These are phyloP conservation scores for Cercophora sp. DNA, from an alignment of 495 filamentous ascomycete genomes.

Conservation along the genomic window DNA sequence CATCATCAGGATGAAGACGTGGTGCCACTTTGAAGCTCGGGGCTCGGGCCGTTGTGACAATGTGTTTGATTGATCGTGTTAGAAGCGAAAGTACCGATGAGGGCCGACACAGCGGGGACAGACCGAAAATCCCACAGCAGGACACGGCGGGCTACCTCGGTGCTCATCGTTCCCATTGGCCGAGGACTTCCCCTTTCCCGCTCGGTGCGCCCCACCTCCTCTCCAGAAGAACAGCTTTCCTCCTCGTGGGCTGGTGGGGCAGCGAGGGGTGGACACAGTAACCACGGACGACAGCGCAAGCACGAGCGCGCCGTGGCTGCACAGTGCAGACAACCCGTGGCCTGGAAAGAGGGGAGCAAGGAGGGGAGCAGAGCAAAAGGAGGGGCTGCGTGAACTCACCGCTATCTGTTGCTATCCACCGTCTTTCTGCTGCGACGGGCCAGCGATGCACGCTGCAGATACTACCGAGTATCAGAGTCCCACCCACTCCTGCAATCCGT, in stretches of 20 bases:
- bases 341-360: no score
- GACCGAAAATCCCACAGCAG: not conserved
- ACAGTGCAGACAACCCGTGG: no score
- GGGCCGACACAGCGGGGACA: not conserved
- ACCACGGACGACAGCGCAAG: no score
- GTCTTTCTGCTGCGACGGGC: no score
- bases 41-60: constrained; percentile 11
- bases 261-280: constrained; percentile 3
- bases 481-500: no score
- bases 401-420: no score
- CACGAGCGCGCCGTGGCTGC: no score
- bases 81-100: constrained; percentile 1
- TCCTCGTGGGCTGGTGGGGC: no score
- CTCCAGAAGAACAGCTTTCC: constrained; percentile 8
- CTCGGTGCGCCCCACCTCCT: constrained; percentile 4
- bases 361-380: not conserved
- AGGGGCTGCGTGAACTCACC: constrained; percentile 10
- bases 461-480: no score
- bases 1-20: not conserved
- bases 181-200: constrained; percentile 6
- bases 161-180: constrained; percentile 5
- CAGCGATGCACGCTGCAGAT: no score
- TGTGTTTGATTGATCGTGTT: constrained; percentile 9
- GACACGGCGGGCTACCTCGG: constrained; percentile 2
- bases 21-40: constrained; percentile 7